Percentiles rank a stretch among this genome's conserved stretches.
Conservation (phyloP, 1,284 basidiomycete genomes). For the Ganoderma multipileum region DNA sequence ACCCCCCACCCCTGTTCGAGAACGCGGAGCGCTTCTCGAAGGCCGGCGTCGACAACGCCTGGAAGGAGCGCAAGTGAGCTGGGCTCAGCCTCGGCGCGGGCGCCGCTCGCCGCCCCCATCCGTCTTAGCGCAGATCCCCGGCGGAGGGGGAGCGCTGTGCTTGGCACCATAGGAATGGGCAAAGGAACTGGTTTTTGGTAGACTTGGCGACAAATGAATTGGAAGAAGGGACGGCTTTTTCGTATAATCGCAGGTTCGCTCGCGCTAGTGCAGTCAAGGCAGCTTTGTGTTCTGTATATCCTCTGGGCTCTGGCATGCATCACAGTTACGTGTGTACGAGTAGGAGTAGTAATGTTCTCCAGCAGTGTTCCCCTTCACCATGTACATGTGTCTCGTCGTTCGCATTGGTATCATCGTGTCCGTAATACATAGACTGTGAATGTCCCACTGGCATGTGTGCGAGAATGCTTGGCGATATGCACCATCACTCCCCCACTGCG, state of each 20-base stretch:
- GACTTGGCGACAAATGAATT: neutral
- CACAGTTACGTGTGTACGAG: slow-evolving; percentile 19
- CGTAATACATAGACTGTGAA: slow-evolving; percentile 35
- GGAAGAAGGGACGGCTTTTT: slow-evolving; percentile 12
- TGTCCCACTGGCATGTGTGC: slow-evolving; percentile 11
- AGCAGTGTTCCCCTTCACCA: neutral
- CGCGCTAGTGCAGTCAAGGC: slow-evolving; percentile 9
- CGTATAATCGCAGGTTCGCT: slow-evolving; percentile 25
- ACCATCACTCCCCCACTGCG: neutral
- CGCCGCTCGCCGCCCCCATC: neutral
- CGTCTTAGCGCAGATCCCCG: neutral
- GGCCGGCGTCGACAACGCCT: slow-evolving; percentile 51
- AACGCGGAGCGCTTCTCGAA: slow-evolving; percentile 52
- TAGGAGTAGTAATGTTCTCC: slow-evolving; percentile 3
- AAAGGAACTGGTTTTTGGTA: neutral
- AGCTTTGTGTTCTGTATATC: slow-evolving; percentile 13
- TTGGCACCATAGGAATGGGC: neutral
- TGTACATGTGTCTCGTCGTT: slow-evolving; percentile 15
- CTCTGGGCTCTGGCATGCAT: neutral
- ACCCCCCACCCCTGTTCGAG: slow-evolving; percentile 50
- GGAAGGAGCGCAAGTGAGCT: slow-evolving; percentile 50
- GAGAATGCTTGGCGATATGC: neutral
- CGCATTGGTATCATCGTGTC: slow-evolving; percentile 4
- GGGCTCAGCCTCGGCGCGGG: neutral
- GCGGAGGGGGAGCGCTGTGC: neutral